Conservation (phyloP, 176 grass and related monocot genomes). For the Bothriochloa decipiens region DNA sequence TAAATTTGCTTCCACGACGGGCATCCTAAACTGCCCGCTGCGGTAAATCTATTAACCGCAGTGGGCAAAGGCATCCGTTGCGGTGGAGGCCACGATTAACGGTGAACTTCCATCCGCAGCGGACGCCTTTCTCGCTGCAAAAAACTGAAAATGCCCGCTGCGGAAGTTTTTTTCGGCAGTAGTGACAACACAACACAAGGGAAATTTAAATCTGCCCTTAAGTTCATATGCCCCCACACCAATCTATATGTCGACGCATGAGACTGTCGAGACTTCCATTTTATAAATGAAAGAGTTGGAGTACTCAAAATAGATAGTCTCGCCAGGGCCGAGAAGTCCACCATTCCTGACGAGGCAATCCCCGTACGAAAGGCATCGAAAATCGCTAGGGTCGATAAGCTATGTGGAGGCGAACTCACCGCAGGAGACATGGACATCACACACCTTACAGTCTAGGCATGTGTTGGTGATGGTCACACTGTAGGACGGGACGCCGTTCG, state of each 20-base stretch:
- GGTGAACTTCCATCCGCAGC: too few relatives aligned
- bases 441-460: background rate
- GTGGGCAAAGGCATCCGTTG: too few relatives aligned
- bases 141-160: too few relatives aligned
- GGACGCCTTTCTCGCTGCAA: too few relatives aligned
- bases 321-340: background rate
- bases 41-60: too few relatives aligned
- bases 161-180: too few relatives aligned
- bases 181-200: too few relatives aligned
- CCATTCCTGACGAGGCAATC: background rate
- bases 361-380: background rate
- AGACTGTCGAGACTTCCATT: background rate
- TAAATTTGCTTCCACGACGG: too few relatives aligned
- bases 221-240: too few relatives aligned
- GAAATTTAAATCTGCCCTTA: too few relatives aligned
- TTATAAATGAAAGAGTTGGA: background rate
- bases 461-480: conserved; percentile 5
- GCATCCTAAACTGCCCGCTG: too few relatives aligned
- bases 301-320: background rate
- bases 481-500: background rate
- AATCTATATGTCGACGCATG: background rate
- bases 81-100: too few relatives aligned
- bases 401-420: background rate
- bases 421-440: background rate
- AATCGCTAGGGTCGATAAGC: background rate